A percentile compares a stretch with the other conserved stretches of the same genome.
Evolutionary conservation across 23 red algal species (phyloP).

Genomic region (Rhodosorus marinus): DNA sequence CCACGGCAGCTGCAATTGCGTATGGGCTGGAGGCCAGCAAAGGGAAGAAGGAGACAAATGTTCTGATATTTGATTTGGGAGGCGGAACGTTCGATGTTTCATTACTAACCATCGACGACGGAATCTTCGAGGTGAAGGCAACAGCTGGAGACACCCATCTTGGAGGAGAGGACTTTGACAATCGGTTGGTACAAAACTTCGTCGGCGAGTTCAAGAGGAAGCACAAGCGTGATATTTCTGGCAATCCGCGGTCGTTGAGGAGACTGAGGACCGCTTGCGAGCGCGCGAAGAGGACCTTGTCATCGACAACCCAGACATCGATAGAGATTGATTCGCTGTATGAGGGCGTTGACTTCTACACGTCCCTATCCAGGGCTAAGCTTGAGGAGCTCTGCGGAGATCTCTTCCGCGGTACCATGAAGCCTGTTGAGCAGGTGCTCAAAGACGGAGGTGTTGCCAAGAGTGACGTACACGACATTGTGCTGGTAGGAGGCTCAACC

Average conservation of each 20-base stretch:
- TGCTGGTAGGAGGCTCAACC: conserved; percentile 93
- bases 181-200: conserved; percentile 89
- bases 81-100: conserved; percentile 99
- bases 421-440: conserved; percentile 87
- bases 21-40: conserved; percentile 52
- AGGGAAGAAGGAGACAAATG: conserved; percentile 57
- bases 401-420: conserved; percentile 83
- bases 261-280: conserved; percentile 96
- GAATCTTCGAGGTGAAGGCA: conserved; percentile 98
- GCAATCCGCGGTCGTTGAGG: conserved; percentile 24
- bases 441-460: conserved; percentile 79
- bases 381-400: conserved; percentile 99
- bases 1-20: conserved; percentile 96
- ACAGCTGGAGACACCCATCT: conserved; percentile 94
- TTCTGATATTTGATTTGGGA: conserved; percentile 94
- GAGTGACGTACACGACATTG: conserved; percentile 92
- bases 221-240: conserved; percentile 94
- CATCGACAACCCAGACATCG: conserved; percentile 82
- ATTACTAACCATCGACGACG: conserved; percentile 86
- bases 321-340: conserved; percentile 97
- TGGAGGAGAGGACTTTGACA: conserved; percentile 99
- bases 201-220: conserved; percentile 95
- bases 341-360: conserved; percentile 96
- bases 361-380: conserved; percentile 81
- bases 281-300: conserved; percentile 91